Evolutionary conservation across 179 eudicot species (phyloP).

Genomic region (Patellifolia procumbens): DNA sequence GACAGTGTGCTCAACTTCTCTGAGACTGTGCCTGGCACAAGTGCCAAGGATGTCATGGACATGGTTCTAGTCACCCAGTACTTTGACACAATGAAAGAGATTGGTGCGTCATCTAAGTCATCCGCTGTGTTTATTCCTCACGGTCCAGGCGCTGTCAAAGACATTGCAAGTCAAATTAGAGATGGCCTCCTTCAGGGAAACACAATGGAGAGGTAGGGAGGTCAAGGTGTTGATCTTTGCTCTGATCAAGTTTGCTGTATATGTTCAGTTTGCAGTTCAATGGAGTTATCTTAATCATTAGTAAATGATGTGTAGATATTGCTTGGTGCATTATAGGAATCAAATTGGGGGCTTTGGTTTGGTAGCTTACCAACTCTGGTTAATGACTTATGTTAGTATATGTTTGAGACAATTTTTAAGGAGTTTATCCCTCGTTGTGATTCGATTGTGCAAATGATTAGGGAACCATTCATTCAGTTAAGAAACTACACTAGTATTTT

Average conservation of each 20-base stretch:
- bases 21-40: slow-evolving; percentile 48
- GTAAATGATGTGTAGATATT: slow-evolving; percentile 23
- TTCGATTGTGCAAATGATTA: background rate
- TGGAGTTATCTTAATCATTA: background rate
- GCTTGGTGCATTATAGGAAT: slow-evolving; percentile 3
- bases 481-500: too few species aligned
- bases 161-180: slow-evolving; percentile 44
- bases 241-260: slow-evolving; percentile 15
- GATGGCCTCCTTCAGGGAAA: slow-evolving; percentile 51
- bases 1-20: slow-evolving; percentile 56
- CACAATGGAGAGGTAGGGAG: slow-evolving; percentile 19
- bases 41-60: slow-evolving; percentile 55
- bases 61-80: slow-evolving; percentile 52
- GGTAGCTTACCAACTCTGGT: too few species aligned
- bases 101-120: slow-evolving; percentile 45
- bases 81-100: slow-evolving; percentile 54
- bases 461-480: too few species aligned
- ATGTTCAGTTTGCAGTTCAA: slow-evolving; percentile 5
- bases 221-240: background rate
- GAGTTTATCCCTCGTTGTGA: background rate
- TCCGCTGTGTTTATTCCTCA: slow-evolving; percentile 51
- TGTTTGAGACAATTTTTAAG: too few species aligned
- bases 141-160: slow-evolving; percentile 53
- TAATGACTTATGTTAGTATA: too few species aligned
- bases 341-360: background rate